phyloP scores from a whole-genome alignment of 106 monocot species.

The Phalaenopsis equestris region DNA sequence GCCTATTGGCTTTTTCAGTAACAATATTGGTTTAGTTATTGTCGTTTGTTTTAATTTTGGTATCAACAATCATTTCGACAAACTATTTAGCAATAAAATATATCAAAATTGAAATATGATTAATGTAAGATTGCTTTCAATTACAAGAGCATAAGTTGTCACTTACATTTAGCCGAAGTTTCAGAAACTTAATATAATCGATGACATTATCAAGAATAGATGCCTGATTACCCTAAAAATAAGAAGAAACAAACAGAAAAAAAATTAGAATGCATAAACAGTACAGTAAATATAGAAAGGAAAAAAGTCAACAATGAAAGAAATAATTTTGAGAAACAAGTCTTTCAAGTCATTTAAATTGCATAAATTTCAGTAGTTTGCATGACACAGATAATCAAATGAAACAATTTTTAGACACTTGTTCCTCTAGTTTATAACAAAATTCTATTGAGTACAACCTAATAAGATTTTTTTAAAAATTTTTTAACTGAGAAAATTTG shows the following conservation, averaged over 20 bases:
- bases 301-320: neutral
- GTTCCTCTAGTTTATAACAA: neutral
- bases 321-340: neutral
- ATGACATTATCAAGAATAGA: slow-evolving; percentile 37
- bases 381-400: neutral
- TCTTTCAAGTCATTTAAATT: neutral
- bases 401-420: neutral
- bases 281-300: neutral
- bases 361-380: neutral
- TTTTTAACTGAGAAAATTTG: too few species aligned
- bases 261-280: neutral
- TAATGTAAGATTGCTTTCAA: neutral
- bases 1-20: too few species aligned
- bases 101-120: neutral
- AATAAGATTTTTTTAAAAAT: neutral
- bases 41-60: too few species aligned
- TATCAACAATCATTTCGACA: neutral
- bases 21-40: too few species aligned
- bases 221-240: slow-evolving; percentile 16
- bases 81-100: neutral
- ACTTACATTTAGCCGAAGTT: slow-evolving; percentile 35
- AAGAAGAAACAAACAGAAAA: neutral
- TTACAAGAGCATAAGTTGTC: neutral
- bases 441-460: neutral
- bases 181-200: slow-evolving; percentile 53